These are phyloP conservation scores for Trebouxia sp. DNA, from an alignment of 139 green algal species.

Conservation along the genomic window DNA sequence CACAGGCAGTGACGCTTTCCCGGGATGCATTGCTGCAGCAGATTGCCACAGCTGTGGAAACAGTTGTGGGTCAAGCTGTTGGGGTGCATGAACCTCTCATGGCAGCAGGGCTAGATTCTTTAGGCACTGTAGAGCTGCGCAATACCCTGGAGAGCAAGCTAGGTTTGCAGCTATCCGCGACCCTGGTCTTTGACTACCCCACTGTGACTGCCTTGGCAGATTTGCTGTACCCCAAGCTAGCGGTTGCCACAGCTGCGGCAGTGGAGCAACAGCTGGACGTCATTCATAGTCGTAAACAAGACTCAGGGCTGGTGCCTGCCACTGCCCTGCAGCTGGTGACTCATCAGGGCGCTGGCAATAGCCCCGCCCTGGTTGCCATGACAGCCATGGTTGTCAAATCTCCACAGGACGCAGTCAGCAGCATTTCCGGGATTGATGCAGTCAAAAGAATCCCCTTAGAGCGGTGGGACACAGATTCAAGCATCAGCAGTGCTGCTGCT, in stretches of 20 bases:
- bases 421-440: background rate
- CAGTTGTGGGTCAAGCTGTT: constrained; percentile 22
- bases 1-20: background rate
- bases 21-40: background rate
- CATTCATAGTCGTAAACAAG: background rate
- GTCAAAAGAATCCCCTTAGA: constrained; percentile 36
- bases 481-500: background rate
- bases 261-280: constrained; percentile 6
- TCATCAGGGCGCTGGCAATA: background rate
- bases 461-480: constrained; percentile 56
- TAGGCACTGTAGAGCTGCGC: constrained; percentile 50
- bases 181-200: constrained; percentile 76
- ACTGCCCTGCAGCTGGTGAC: background rate
- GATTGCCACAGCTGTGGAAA: background rate
- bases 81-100: constrained; percentile 46
- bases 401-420: background rate
- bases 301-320: background rate
- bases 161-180: constrained; percentile 58
- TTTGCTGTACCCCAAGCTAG: constrained; percentile 34
- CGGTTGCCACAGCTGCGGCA: background rate
- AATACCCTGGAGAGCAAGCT: constrained; percentile 38
- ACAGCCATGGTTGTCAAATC: background rate
- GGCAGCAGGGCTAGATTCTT: constrained; percentile 58
- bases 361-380: background rate
- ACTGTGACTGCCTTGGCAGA: constrained; percentile 48